These are phyloP conservation scores for Ascochyta rabiei DNA, from an alignment of 2,329 filamentous ascomycete species.

Conservation along the genomic window DNA sequence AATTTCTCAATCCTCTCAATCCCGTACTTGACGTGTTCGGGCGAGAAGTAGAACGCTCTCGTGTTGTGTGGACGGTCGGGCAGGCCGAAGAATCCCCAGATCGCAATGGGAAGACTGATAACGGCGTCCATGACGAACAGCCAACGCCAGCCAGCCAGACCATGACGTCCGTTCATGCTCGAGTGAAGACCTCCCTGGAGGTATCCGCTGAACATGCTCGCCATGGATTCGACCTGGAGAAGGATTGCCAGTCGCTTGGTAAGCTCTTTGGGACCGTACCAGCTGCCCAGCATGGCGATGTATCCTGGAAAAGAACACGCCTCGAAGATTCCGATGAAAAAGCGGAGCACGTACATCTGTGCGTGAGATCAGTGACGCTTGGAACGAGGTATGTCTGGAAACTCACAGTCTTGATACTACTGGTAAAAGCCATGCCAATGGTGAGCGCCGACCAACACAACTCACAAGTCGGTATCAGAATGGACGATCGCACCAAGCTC, in stretches of 20 bases:
- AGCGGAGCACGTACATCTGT: background rate
- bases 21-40: background rate
- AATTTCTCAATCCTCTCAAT: constrained; percentile 1
- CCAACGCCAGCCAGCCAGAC: background rate
- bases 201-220: background rate
- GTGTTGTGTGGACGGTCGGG: constrained; percentile 18
- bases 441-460: background rate
- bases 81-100: constrained; percentile 1
- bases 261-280: constrained; percentile 7
- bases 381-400: background rate
- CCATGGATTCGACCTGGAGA: background rate
- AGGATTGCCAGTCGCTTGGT: constrained; percentile 4
- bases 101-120: background rate
- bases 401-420: background rate
- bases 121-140: constrained; percentile 3
- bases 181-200: background rate
- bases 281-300: background rate
- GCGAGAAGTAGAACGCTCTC: constrained; percentile 4
- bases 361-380: background rate
- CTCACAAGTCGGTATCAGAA: background rate
- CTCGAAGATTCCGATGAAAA: background rate
- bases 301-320: background rate
- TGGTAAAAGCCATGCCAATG: background rate
- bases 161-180: constrained; percentile 1
- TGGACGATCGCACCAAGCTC: constrained; percentile 3